A percentile compares a stretch with the other conserved stretches of the same genome.
Evolutionary conservation across 257 asterid genomes (phyloP).

Genomic region (Capsicum chinense): DNA sequence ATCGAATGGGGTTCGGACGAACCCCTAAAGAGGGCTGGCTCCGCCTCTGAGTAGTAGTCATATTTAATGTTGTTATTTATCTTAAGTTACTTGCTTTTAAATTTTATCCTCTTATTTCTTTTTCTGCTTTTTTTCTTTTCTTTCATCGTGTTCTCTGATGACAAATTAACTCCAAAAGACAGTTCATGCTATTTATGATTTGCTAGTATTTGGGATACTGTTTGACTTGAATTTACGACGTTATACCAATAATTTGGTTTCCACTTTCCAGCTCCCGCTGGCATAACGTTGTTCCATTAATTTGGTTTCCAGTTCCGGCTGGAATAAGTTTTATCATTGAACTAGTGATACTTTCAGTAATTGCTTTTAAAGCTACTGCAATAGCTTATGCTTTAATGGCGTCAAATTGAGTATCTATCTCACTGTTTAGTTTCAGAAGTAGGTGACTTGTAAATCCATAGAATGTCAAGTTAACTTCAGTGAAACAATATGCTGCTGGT

Average conservation of each 20-base stretch:
- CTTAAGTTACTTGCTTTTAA: background rate
- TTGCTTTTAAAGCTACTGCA: background rate
- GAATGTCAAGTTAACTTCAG: background rate
- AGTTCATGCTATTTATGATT: background rate
- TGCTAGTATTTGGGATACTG: background rate
- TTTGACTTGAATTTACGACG: background rate
- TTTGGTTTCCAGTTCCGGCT: background rate
- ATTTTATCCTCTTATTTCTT: background rate
- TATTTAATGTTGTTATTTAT: background rate
- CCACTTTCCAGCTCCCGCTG: background rate
- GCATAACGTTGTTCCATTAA: background rate
- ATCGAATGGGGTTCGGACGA: too few species aligned
- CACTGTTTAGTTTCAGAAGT: background rate
- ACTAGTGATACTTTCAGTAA: background rate
- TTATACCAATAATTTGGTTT: background rate
- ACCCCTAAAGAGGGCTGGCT: too few species aligned
- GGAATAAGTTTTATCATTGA: background rate
- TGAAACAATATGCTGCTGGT: background rate
- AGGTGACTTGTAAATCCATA: background rate
- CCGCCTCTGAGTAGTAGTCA: background rate
- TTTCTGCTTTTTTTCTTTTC: background rate
- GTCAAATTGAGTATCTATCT: background rate
- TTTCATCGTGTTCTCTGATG: background rate
- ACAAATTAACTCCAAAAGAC: background rate
- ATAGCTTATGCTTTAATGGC: background rate